Evolutionary conservation across 495 filamentous ascomycete species (phyloP).

Genomic region (Lasiosphaeria hispida): DNA sequence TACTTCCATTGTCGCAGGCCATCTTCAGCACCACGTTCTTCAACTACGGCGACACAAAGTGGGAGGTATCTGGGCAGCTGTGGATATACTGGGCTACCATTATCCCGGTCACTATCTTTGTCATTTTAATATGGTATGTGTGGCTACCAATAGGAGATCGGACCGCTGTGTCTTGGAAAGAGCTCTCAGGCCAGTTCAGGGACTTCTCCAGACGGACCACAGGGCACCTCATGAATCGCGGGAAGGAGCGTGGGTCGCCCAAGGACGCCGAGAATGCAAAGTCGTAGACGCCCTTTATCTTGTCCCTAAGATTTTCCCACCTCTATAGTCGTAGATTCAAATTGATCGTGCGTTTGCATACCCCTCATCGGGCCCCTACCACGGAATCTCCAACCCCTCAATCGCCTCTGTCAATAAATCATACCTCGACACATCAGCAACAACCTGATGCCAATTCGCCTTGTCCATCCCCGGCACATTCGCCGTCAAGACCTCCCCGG

Average conservation of each 20-base stretch:
- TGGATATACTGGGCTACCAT: conserved; percentile 25
- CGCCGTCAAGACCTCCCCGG: conserved; percentile 12
- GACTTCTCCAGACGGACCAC: too few species aligned
- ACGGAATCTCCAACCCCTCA: conserved; percentile 14
- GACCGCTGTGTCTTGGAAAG: too few species aligned
- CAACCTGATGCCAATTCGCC: conserved; percentile 20
- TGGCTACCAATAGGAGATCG: conserved; percentile 14
- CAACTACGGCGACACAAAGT: conserved; percentile 17
- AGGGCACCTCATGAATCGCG: too few species aligned
- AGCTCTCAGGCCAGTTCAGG: too few species aligned
- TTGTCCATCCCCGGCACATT: conserved; percentile 13
- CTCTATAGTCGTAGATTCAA: too few species aligned
- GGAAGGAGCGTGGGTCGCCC: too few species aligned
- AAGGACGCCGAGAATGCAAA: too few species aligned
- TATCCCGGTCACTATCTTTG: conserved; percentile 20
- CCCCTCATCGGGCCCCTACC: neutral
- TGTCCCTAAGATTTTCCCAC: too few species aligned
- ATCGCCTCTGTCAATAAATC: conserved; percentile 20
- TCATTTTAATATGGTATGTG: conserved; percentile 17
- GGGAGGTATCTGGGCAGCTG: conserved; percentile 17
- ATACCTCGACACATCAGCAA: conserved; percentile 21
- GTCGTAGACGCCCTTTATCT: too few species aligned
- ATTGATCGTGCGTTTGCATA: too few species aligned
- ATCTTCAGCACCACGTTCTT: conserved; percentile 30
- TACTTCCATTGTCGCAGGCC: conserved; percentile 6